Evolutionary conservation across 345 rosid genomes (phyloP).

Genomic region (Lumnitzera racemosa): DNA sequence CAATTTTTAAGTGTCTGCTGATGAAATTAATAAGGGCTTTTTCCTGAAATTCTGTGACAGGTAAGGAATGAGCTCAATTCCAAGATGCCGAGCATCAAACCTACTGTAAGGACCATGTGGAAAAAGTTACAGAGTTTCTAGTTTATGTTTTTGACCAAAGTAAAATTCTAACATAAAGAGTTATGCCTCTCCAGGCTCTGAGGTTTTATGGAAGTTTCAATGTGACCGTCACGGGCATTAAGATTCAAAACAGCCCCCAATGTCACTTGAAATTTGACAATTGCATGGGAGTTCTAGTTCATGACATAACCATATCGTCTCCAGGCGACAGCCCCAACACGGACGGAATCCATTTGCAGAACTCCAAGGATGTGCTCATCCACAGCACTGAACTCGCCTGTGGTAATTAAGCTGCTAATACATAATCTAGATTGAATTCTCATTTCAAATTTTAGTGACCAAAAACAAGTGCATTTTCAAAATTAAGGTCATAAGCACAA

Average conservation of each 20-base stretch:
- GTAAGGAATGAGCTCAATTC: constrained; percentile 48
- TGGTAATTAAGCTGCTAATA: constrained; percentile 31
- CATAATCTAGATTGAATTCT: constrained; percentile 7
- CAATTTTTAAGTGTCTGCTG: too few species aligned
- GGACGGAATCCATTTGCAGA: constrained; percentile 92
- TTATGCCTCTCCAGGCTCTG: constrained; percentile 47
- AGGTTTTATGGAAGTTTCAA: constrained; percentile 93
- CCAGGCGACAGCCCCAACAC: constrained; percentile 97
- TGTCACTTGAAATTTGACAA: constrained; percentile 97
- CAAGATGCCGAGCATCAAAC: constrained; percentile 80
- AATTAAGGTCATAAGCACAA: constrained; percentile 5
- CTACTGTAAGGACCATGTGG: constrained; percentile 59
- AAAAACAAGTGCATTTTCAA: constrained; percentile 6
- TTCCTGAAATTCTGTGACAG: constrained; percentile 35
- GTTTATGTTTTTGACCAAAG: too few species aligned
- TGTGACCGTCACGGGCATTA: constrained; percentile 82
- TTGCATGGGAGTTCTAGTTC: constrained; percentile 76
- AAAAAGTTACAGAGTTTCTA: constrained; percentile 1
- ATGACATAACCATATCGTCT: constrained; percentile 55
- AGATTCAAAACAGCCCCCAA: constrained; percentile 89
- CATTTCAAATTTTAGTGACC: neutral
- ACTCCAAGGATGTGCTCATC: constrained; percentile 74
- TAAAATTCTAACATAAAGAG: too few species aligned
- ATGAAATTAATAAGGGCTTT: constrained; percentile 14
- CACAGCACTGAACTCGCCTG: constrained; percentile 64